phyloP scores from a whole-genome alignment of 1,284 basidiomycete species.

The Coniophora puteana region DNA sequence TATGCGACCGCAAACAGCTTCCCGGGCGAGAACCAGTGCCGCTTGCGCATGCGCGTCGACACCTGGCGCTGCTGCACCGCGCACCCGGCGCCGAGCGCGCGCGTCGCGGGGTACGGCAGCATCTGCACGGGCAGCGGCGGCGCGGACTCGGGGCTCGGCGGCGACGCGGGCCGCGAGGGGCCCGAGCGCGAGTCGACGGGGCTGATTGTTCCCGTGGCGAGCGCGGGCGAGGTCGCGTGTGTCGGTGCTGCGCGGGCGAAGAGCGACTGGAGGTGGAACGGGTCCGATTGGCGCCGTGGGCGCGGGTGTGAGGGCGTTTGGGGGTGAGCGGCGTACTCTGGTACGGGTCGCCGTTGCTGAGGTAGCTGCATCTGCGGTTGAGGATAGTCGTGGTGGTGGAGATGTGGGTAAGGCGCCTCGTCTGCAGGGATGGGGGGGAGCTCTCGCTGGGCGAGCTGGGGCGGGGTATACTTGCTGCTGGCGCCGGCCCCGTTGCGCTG shows the following conservation, averaged over 20 bases:
- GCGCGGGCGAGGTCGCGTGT: conserved; percentile 18
- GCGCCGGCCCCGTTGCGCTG: too few relatives aligned
- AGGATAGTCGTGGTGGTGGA: conserved; percentile 20
- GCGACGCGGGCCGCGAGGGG: too few relatives aligned
- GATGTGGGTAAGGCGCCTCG: conserved; percentile 26
- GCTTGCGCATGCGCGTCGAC: conserved; percentile 42
- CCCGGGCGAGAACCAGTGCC: conserved; percentile 56
- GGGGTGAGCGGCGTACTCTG: too few relatives aligned
- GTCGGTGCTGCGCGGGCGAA: too few relatives aligned
- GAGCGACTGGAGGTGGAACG: conserved; percentile 41
- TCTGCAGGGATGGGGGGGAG: too few relatives aligned
- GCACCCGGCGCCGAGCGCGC: too few relatives aligned
- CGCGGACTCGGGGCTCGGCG: conserved; percentile 22
- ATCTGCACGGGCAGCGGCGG: conserved; percentile 5
- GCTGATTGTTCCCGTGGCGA: conserved; percentile 30
- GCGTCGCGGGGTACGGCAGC: conserved; percentile 16
- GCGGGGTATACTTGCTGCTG: too few relatives aligned
- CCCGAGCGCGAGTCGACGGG: conserved; percentile 21
- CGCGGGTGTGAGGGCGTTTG: too few relatives aligned
- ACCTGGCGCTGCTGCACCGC: conserved; percentile 33
- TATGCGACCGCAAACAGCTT: conserved; percentile 46
- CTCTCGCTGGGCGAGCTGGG: too few relatives aligned
- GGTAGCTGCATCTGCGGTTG: conserved; percentile 24
- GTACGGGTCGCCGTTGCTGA: conserved; percentile 20
- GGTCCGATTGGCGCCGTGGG: too few relatives aligned